Evolutionary conservation across 169 alveolate species (phyloP).

Genomic region (Cryptosporidium baileyi): DNA sequence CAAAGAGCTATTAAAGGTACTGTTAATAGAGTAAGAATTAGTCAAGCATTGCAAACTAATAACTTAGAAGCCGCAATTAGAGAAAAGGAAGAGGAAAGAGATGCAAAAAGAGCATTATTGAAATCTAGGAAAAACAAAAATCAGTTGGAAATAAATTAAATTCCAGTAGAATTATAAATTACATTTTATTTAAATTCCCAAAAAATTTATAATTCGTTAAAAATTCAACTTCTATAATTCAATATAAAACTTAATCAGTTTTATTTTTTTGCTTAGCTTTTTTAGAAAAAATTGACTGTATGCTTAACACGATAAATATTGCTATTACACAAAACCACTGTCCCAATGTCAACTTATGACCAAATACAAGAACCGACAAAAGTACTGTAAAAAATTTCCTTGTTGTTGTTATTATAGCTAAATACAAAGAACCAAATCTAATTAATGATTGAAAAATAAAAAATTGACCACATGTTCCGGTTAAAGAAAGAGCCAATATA

Average conservation of each 20-base stretch:
- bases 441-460: slow-evolving; percentile 84
- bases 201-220: not conserved
- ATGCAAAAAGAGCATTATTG: slow-evolving; percentile 20
- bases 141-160: not conserved
- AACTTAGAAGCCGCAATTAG: slow-evolving; percentile 63
- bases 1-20: slow-evolving; percentile 52
- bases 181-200: too few relatives aligned
- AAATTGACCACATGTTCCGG: slow-evolving; percentile 88
- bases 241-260: not conserved
- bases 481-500: slow-evolving; percentile 76
- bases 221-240: not conserved
- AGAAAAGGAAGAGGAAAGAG: slow-evolving; percentile 68
- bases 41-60: slow-evolving; percentile 43
- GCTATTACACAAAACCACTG: slow-evolving; percentile 86
- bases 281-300: slow-evolving; percentile 72
- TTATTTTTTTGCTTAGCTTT: slow-evolving; percentile 11
- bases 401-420: slow-evolving; percentile 86
- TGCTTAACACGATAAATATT: slow-evolving; percentile 79
- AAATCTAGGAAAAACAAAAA: slow-evolving; percentile 42
- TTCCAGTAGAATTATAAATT: not conserved
- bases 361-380: slow-evolving; percentile 83
- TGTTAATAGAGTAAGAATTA: slow-evolving; percentile 20
- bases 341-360: slow-evolving; percentile 79
- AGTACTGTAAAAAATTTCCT: slow-evolving; percentile 86
- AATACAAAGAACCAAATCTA: slow-evolving; percentile 86